Conservation (phyloP, 163 green algal species). For the Coccomyxa subellipsoidea region DNA sequence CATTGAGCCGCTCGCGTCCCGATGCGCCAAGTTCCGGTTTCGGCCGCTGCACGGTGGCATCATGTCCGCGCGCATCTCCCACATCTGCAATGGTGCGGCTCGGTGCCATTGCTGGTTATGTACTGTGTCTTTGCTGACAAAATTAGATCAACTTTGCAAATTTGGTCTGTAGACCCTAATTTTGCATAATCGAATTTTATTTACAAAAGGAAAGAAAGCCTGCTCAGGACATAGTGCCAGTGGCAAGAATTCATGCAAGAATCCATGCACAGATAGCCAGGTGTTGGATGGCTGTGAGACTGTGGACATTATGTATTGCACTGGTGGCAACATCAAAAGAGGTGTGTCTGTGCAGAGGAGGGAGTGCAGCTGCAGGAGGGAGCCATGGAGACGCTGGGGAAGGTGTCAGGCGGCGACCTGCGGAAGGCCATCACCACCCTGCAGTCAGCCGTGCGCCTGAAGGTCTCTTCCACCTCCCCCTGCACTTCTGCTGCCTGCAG, state of each 20-base stretch:
- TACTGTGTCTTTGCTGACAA: neutral
- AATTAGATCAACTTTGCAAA: too few species aligned
- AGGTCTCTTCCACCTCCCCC: neutral
- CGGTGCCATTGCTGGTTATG: neutral
- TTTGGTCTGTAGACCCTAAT: too few species aligned
- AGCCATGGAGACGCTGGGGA: constrained; percentile 57
- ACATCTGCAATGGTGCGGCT: constrained; percentile 68
- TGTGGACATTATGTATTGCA: neutral
- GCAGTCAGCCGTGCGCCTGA: constrained; percentile 74
- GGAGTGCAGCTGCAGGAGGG: constrained; percentile 51
- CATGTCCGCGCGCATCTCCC: constrained; percentile 76
- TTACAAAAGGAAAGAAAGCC: too few species aligned
- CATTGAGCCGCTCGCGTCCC: constrained; percentile 89
- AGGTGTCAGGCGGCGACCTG: constrained; percentile 82
- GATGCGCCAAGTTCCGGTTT: constrained; percentile 93
- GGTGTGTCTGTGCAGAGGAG: constrained; percentile 44
- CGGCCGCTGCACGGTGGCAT: constrained; percentile 80
- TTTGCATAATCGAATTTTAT: too few species aligned
- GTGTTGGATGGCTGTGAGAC: too few species aligned
- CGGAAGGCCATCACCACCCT: constrained; percentile 90
- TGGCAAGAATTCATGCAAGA: too few species aligned
- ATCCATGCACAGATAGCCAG: too few species aligned
- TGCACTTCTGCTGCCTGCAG: neutral
- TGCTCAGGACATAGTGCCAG: too few species aligned
- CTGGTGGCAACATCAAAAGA: neutral